Percentiles rank a stretch among this genome's conserved stretches.
These are phyloP conservation scores for Rhizopogon rudus DNA, from an alignment of 768 basidiomycete species.

Conservation along the genomic window DNA sequence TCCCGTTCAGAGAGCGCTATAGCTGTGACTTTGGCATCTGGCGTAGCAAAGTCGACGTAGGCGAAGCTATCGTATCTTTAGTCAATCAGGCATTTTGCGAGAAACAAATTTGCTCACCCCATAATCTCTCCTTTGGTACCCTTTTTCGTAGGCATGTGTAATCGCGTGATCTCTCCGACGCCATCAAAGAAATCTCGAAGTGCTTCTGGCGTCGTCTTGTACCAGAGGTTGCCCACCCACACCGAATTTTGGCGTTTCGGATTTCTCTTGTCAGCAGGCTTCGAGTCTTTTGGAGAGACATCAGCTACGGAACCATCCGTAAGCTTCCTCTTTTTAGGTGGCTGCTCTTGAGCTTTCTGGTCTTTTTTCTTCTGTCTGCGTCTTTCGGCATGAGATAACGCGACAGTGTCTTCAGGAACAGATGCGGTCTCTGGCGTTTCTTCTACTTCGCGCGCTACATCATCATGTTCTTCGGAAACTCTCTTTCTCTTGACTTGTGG, in stretches of 20 bases:
- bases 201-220: slow-evolving; percentile 78
- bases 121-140: slow-evolving; percentile 63
- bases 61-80: slow-evolving; percentile 64
- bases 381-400: slow-evolving; percentile 72
- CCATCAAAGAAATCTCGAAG: slow-evolving; percentile 67
- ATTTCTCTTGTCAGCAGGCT: slow-evolving; percentile 14
- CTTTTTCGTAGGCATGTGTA: slow-evolving; percentile 82
- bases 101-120: slow-evolving; percentile 50
- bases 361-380: slow-evolving; percentile 54
- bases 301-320: slow-evolving; percentile 13
- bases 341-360: slow-evolving; percentile 16
- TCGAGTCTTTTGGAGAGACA: background rate
- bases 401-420: slow-evolving; percentile 33
- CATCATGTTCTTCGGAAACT: slow-evolving; percentile 11
- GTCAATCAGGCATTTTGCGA: background rate
- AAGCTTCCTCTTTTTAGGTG: slow-evolving; percentile 45
- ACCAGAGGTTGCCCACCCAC: slow-evolving; percentile 95
- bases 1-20: slow-evolving; percentile 78
- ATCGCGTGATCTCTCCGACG: slow-evolving; percentile 68
- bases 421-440: slow-evolving; percentile 8
- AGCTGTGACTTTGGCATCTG: slow-evolving; percentile 69
- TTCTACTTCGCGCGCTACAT: slow-evolving; percentile 12
- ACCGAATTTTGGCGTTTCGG: slow-evolving; percentile 77
- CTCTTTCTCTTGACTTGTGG: slow-evolving; percentile 19
- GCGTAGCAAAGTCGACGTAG: slow-evolving; percentile 88